phyloP scores from a whole-genome alignment of 352 stramenopile genomes.

The Phytopythium litorale region DNA sequence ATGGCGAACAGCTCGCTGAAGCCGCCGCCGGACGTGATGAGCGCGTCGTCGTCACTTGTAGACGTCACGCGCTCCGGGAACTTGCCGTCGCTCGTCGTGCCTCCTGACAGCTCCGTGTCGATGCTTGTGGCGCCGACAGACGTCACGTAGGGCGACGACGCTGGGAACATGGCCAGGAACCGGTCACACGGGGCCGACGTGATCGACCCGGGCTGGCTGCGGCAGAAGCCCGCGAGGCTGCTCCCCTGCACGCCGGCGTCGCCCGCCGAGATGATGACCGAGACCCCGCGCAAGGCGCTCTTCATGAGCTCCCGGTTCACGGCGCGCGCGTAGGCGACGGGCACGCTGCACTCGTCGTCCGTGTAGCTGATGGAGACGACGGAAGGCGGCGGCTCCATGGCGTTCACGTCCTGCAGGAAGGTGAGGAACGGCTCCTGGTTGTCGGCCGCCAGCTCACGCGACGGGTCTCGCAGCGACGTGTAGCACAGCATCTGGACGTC shows the following conservation, averaged over 20 bases:
- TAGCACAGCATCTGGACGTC: slow-evolving; percentile 63
- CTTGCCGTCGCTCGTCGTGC: slow-evolving; percentile 15
- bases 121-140: slow-evolving; percentile 61
- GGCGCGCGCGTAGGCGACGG: slow-evolving; percentile 40
- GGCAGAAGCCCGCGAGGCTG: slow-evolving; percentile 44
- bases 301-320: slow-evolving; percentile 80
- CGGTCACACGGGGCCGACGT: slow-evolving; percentile 7
- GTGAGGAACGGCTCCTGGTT: slow-evolving; percentile 79
- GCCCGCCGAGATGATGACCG: slow-evolving; percentile 62
- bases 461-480: slow-evolving; percentile 43
- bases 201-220: slow-evolving; percentile 25
- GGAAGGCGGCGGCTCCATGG: slow-evolving; percentile 47
- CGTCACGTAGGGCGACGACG: slow-evolving; percentile 72
- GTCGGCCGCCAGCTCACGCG: slow-evolving; percentile 40
- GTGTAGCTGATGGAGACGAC: slow-evolving; percentile 84
- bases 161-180: slow-evolving; percentile 66
- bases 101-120: slow-evolving; percentile 8
- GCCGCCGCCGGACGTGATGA: slow-evolving; percentile 74
- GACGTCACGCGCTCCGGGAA: slow-evolving; percentile 54
- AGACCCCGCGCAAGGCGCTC: slow-evolving; percentile 55
- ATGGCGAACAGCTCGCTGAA: slow-evolving; percentile 56
- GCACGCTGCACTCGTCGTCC: slow-evolving; percentile 74
- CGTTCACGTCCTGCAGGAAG: slow-evolving; percentile 71
- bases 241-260: slow-evolving; percentile 59
- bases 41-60: slow-evolving; percentile 23